Evolutionary conservation across 108 stramenopile species (phyloP).

Genomic region (Nitzschia inconspicua): DNA sequence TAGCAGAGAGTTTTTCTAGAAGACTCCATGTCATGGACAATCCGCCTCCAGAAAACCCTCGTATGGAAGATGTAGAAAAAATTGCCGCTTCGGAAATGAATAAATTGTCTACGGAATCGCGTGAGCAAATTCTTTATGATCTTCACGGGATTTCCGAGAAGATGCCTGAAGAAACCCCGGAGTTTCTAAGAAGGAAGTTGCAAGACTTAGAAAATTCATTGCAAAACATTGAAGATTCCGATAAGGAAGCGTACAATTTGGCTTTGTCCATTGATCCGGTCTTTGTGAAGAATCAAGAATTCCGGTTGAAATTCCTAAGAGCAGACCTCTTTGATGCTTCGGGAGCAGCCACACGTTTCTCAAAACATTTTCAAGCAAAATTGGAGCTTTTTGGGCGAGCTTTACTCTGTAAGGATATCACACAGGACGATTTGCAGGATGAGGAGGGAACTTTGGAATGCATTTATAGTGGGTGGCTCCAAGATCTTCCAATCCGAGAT

Average conservation of each 20-base stretch:
- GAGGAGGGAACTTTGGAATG: not conserved
- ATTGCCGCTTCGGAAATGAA: too few relatives aligned
- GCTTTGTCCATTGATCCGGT: not conserved
- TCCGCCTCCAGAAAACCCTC: too few relatives aligned
- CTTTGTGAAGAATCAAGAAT: slow-evolving; percentile 16
- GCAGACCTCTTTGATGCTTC: slow-evolving; percentile 17
- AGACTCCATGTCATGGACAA: too few relatives aligned
- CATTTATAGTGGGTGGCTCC: slow-evolving; percentile 4
- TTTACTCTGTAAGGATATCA: slow-evolving; percentile 10
- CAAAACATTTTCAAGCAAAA: slow-evolving; percentile 17
- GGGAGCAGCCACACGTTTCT: slow-evolving; percentile 13
- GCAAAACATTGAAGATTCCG: too few relatives aligned
- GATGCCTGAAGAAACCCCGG: too few relatives aligned
- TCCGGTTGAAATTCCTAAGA: slow-evolving; percentile 18
- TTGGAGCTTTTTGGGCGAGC: slow-evolving; percentile 23
- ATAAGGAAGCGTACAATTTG: slow-evolving; percentile 9
- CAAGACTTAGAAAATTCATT: not conserved
- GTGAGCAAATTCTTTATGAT: too few relatives aligned
- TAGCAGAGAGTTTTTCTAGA: too few relatives aligned
- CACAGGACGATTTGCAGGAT: slow-evolving; percentile 27
- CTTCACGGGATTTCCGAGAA: too few relatives aligned
- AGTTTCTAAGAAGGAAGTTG: not conserved
- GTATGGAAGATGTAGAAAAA: too few relatives aligned
- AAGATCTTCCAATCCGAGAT: slow-evolving; percentile 11
- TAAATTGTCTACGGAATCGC: too few relatives aligned